Conservation (phyloP, 2,329 filamentous ascomycete species). For the Aspergillus amoenus region DNA sequence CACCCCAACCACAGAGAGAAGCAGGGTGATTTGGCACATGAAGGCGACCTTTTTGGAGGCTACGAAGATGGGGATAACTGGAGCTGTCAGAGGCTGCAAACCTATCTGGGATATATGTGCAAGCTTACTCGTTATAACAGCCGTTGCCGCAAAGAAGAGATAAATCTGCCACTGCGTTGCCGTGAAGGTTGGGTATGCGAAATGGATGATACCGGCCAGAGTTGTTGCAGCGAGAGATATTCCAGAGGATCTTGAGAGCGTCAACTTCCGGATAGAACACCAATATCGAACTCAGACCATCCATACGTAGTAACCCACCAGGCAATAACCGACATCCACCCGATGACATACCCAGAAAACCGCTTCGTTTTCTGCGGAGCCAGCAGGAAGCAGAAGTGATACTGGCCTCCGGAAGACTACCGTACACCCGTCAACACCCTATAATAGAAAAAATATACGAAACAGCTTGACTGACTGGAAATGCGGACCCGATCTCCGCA, state of each 20-base stretch:
- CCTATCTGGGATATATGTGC: not conserved
- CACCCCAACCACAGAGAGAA: not conserved
- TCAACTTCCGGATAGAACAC: not conserved
- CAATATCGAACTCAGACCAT: constrained; percentile 1
- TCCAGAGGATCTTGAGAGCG: not conserved
- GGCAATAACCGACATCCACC: constrained; percentile 26
- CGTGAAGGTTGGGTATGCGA: not conserved
- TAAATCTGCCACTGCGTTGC: constrained; percentile 23
- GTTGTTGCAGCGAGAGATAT: not conserved
- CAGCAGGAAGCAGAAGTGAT: constrained; percentile 33
- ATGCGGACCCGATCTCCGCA: constrained; percentile 18
- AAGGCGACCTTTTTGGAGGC: not conserved
- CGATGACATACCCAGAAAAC: constrained; percentile 22
- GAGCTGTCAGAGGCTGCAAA: not conserved
- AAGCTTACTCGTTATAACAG: constrained; percentile 15
- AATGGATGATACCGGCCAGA: constrained; percentile 1
- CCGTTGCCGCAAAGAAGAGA: constrained; percentile 20
- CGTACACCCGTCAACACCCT: not conserved
- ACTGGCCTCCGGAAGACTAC: constrained; percentile 24
- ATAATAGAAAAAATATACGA: not conserved
- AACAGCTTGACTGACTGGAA: not conserved
- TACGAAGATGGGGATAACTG: not conserved
- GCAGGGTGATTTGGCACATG: not conserved
- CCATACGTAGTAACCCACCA: constrained; percentile 23
- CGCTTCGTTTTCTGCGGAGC: constrained; percentile 12